phyloP scores from a whole-genome alignment of 176 grass and related monocot species.

The Triticum aestivum region IWGSC_CS_RefSeq_v2.1 NC_057797.1:57449206-57449705 shows the following conservation, averaged over 20 bases:
- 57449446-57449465: not conserved
- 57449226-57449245: not conserved
- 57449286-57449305: not conserved
- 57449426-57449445: not conserved
- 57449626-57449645: slow-evolving; percentile 45
- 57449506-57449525: not conserved
- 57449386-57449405: not conserved
- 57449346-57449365: not conserved
- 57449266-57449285: not conserved
- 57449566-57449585: slow-evolving; percentile 37
- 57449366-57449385: not conserved
- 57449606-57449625: slow-evolving; percentile 62
- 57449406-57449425: not conserved
- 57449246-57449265: not conserved
- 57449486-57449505: not conserved
- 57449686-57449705: slow-evolving; percentile 35
- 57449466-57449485: slow-evolving; percentile 1
- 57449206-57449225: not conserved
- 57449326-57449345: not conserved
- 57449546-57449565: not conserved
- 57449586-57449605: slow-evolving; percentile 76
- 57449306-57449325: not conserved
- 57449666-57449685: slow-evolving; percentile 57
- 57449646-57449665: slow-evolving; percentile 61
- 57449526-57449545: not conserved